Evolutionary conservation across 1,139 yeast species (phyloP).

Genomic region (Zygosaccharomyces sapae): DNA sequence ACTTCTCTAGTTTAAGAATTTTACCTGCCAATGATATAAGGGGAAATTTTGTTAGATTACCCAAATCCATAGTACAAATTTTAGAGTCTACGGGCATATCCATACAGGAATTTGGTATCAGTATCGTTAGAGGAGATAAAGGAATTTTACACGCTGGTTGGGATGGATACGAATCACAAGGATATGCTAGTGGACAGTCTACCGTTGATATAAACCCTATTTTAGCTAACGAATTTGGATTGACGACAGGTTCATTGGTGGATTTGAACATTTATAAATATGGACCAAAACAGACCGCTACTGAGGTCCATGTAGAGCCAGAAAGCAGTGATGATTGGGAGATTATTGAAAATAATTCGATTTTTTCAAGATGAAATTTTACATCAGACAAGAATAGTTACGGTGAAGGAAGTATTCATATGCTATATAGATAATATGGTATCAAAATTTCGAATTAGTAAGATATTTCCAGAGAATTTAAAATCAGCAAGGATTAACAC

Average conservation of each 20-base stretch:
- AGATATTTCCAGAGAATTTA: slow-evolving; percentile 48
- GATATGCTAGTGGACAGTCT: slow-evolving; percentile 30
- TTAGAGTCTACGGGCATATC: slow-evolving; percentile 24
- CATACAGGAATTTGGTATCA: slow-evolving; percentile 26
- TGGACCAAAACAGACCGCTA: slow-evolving; percentile 48
- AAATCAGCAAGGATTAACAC: slow-evolving; percentile 60
- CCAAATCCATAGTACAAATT: slow-evolving; percentile 21
- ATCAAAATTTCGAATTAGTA: slow-evolving; percentile 61
- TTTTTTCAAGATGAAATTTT: slow-evolving; percentile 70
- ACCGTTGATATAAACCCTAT: slow-evolving; percentile 54
- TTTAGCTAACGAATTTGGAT: slow-evolving; percentile 43
- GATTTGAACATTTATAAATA: slow-evolving; percentile 37
- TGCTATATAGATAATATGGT: slow-evolving; percentile 68
- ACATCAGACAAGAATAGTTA: slow-evolving; percentile 76
- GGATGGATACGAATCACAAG: slow-evolving; percentile 60
- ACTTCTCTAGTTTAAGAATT: slow-evolving; percentile 16
- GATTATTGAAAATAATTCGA: slow-evolving; percentile 74
- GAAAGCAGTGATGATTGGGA: slow-evolving; percentile 84
- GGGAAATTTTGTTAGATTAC: slow-evolving; percentile 32
- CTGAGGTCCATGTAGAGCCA: slow-evolving; percentile 74
- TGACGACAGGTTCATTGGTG: slow-evolving; percentile 40
- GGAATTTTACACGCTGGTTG: slow-evolving; percentile 56
- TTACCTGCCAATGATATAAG: slow-evolving; percentile 20
- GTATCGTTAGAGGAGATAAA: slow-evolving; percentile 17
- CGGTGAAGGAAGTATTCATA: slow-evolving; percentile 54